Conservation (phyloP, 176 grass and related monocot species). For the Aegilops sharonensis region DNA sequence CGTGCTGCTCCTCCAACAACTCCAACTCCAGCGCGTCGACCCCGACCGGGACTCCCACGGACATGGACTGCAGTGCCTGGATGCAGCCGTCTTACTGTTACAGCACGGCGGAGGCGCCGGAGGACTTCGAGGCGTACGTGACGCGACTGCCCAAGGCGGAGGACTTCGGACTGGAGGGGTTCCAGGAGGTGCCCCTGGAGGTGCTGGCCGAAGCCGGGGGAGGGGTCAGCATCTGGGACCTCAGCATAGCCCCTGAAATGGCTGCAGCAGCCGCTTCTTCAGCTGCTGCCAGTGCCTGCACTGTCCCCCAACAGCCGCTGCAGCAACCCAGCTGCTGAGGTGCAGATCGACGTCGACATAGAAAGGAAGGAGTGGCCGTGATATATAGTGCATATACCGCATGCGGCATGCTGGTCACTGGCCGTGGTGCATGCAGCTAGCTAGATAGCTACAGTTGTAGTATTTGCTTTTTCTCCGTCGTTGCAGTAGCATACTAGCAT, state of each 20-base stretch:
- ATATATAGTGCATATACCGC: not conserved
- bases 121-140: conserved; percentile 68
- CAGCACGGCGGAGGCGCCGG: not conserved
- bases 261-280: not conserved
- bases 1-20: conserved; percentile 33
- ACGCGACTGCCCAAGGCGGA: conserved; percentile 77
- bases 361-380: not conserved
- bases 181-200: conserved; percentile 72
- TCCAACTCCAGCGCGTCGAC: conserved; percentile 5
- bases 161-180: conserved; percentile 77
- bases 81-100: not conserved
- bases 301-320: not conserved
- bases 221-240: conserved; percentile 37
- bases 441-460: not conserved
- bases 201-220: conserved; percentile 49
- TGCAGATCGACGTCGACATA: not conserved
- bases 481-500: no score
- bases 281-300: not conserved
- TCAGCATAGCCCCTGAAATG: not conserved
- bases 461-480: no score
- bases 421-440: not conserved
- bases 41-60: not conserved
- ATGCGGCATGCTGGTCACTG: not conserved
- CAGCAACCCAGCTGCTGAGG: conserved; percentile 2
- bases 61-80: not conserved